Conservation (phyloP, 495 filamentous ascomycete genomes). For the Penicillium nucicola region DNA sequence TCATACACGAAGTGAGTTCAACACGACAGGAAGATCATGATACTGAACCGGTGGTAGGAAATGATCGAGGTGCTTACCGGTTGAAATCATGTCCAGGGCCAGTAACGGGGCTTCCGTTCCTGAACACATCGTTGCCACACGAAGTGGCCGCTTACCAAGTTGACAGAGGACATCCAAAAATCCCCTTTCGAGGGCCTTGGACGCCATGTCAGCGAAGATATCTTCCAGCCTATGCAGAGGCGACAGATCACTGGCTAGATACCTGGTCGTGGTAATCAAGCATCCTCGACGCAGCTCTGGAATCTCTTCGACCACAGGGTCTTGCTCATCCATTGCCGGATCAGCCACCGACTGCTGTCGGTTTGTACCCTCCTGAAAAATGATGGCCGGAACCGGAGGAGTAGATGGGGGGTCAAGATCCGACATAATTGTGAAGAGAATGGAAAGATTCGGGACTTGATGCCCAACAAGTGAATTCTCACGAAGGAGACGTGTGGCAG, state of each 20-base stretch:
- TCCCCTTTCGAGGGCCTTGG: conserved; percentile 33
- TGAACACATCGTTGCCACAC: conserved; percentile 76
- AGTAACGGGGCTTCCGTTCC: conserved; percentile 79
- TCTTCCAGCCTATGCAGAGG: conserved; percentile 46
- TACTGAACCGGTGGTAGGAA: no score
- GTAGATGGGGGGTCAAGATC: not conserved
- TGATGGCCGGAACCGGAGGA: not conserved
- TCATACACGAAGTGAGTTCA: not conserved
- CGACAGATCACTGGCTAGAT: conserved; percentile 32
- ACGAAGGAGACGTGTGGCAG: not conserved
- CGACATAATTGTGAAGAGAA: not conserved
- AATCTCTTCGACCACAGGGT: conserved; percentile 6
- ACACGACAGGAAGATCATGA: not conserved
- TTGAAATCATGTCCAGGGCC: conserved; percentile 52
- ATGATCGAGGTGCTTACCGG: conserved; percentile 30
- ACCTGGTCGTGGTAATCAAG: not conserved
- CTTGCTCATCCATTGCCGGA: conserved; percentile 7
- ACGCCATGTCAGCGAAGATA: conserved; percentile 48
- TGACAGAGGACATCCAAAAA: conserved; percentile 33
- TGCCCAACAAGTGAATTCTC: no score
- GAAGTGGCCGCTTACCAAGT: conserved; percentile 44
- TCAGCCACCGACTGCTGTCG: conserved; percentile 1
- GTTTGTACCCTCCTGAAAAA: not conserved
- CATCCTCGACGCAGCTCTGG: conserved; percentile 9
- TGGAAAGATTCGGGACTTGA: no score